phyloP scores from a whole-genome alignment of 225 moss, liverwort and hornwort species.

The Pseudoscleropodium purum region DNA sequence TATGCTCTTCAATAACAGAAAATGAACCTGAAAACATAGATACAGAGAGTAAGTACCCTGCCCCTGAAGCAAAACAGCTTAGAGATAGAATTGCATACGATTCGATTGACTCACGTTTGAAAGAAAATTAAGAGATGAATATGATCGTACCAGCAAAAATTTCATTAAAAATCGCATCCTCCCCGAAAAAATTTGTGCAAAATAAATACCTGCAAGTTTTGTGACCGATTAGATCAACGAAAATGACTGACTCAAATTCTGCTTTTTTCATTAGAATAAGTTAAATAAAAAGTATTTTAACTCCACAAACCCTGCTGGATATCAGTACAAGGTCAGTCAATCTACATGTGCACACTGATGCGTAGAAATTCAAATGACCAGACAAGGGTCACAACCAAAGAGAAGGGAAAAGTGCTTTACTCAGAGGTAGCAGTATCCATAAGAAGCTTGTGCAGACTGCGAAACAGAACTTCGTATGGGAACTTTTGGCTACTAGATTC shows the following conservation, averaged over 20 bases:
- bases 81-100: neutral
- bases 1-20: constrained; percentile 87
- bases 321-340: neutral
- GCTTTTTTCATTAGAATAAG: neutral
- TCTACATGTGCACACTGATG: neutral
- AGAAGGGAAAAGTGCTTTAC: constrained; percentile 31
- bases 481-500: constrained; percentile 81
- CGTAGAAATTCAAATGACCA: neutral
- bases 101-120: neutral
- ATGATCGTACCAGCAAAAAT: constrained; percentile 65
- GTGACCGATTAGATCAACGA: neutral
- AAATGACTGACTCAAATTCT: neutral
- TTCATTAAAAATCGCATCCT: constrained; percentile 82
- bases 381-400: neutral
- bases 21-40: constrained; percentile 61
- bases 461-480: constrained; percentile 93
- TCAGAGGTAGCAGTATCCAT: constrained; percentile 99
- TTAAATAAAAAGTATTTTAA: neutral
- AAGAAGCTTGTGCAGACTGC: constrained; percentile 96
- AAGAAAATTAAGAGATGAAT: neutral
- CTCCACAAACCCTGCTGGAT: neutral
- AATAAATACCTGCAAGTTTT: constrained; percentile 72
- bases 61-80: neutral
- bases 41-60: neutral
- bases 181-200: constrained; percentile 89